phyloP scores from a whole-genome alignment of 2,329 filamentous ascomycete species.

The Hypoxylon sp. region DNA sequence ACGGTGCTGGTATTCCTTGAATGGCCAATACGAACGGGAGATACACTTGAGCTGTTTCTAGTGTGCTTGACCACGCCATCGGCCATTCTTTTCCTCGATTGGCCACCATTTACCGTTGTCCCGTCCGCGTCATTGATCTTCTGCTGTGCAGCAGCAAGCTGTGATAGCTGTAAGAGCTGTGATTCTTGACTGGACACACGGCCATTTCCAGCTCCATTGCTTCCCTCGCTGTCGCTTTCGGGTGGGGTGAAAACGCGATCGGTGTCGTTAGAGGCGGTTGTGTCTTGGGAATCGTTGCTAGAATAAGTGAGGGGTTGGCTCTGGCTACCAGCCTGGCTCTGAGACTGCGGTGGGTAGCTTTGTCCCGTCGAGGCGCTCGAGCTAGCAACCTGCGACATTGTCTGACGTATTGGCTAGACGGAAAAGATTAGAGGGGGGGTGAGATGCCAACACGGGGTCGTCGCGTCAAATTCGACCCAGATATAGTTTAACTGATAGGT shows the following conservation, averaged over 20 bases:
- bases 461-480: slow-evolving; percentile 38
- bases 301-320: slow-evolving; percentile 52
- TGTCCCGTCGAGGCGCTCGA: slow-evolving; percentile 26
- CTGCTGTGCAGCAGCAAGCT: slow-evolving; percentile 69
- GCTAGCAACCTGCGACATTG: slow-evolving; percentile 41
- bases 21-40: slow-evolving; percentile 68
- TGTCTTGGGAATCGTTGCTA: slow-evolving; percentile 62
- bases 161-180: slow-evolving; percentile 71
- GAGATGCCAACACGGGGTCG: slow-evolving; percentile 16
- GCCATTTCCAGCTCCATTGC: slow-evolving; percentile 57
- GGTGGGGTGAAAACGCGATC: slow-evolving; percentile 62
- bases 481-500: slow-evolving; percentile 18
- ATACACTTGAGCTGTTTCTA: slow-evolving; percentile 60
- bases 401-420: slow-evolving; percentile 14
- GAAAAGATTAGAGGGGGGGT: slow-evolving; percentile 4
- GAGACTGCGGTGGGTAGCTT: slow-evolving; percentile 30
- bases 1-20: slow-evolving; percentile 80
- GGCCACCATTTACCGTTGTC: slow-evolving; percentile 53
- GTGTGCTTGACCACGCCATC: slow-evolving; percentile 78
- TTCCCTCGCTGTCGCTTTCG: slow-evolving; percentile 60
- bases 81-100: slow-evolving; percentile 80
- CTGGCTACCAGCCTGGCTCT: slow-evolving; percentile 42
- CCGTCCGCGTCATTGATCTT: slow-evolving; percentile 61
- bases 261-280: slow-evolving; percentile 58
- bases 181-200: slow-evolving; percentile 67